Percentiles rank a stretch among this genome's conserved stretches.
Evolutionary conservation across 2,329 filamentous ascomycete species (phyloP).

Genomic region (Paecilomyces dactylethromorphus): DNA sequence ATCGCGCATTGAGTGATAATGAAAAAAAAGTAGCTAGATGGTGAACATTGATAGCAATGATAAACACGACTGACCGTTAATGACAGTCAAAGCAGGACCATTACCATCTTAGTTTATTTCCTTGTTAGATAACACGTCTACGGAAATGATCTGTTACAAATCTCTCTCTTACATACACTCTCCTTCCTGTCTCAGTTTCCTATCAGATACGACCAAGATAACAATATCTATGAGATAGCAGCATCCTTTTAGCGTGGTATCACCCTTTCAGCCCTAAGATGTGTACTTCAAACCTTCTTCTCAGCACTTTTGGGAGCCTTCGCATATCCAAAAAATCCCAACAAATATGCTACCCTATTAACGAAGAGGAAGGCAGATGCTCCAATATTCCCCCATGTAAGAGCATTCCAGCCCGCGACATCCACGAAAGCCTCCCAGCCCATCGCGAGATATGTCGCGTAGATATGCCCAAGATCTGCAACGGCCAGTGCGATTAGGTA

Average conservation of each 20-base stretch:
- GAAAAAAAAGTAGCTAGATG: neutral
- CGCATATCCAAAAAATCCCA: conserved; percentile 52
- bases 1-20: neutral
- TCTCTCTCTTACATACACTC: too few species aligned
- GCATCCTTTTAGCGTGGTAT: too few species aligned
- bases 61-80: neutral
- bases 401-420: conserved; percentile 57
- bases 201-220: too few species aligned
- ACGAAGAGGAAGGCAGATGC: conserved; percentile 55
- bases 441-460: conserved; percentile 53
- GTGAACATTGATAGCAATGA: neutral
- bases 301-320: conserved; percentile 13
- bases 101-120: neutral
- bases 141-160: neutral
- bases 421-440: conserved; percentile 50
- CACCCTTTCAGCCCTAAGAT: neutral
- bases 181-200: too few species aligned
- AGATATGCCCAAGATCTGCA: conserved; percentile 63
- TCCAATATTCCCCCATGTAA: conserved; percentile 68
- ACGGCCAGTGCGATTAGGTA: conserved; percentile 60
- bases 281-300: conserved; percentile 8
- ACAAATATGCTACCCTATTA: conserved; percentile 52
- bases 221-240: too few species aligned
- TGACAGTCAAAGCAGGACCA: neutral
- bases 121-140: neutral